phyloP scores from a whole-genome alignment of 176 grass and related monocot genomes.

The Avena insularis region DNA sequence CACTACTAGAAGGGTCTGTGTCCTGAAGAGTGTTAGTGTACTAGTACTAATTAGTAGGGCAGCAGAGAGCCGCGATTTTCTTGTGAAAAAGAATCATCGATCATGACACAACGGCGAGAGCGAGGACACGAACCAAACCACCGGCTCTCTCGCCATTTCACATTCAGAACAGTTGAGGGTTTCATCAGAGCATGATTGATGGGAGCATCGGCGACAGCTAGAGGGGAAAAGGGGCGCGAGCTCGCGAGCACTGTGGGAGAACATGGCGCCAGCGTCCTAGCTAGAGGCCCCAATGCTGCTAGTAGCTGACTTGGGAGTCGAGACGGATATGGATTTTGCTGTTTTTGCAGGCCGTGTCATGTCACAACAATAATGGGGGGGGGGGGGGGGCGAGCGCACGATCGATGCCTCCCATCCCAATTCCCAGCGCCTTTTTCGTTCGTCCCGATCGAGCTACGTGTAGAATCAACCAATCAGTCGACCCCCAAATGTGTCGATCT shows the following conservation, averaged over 20 bases:
- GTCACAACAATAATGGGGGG: conserved; percentile 20
- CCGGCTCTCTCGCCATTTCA: conserved; percentile 34
- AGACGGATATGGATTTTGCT: conserved; percentile 21
- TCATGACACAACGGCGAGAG: neutral
- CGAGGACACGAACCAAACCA: neutral
- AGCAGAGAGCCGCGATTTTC: neutral
- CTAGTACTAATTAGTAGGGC: too few species aligned
- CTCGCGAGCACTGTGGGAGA: neutral
- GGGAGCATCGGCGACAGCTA: conserved; percentile 40
- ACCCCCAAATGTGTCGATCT: neutral
- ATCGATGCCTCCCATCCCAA: neutral
- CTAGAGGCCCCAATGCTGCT: neutral
- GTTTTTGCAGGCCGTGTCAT: neutral
- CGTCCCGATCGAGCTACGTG: neutral
- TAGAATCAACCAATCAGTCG: neutral
- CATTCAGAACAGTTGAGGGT: neutral
- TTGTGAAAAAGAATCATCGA: neutral
- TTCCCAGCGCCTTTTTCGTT: neutral
- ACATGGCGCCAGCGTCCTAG: conserved; percentile 28
- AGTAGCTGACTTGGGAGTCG: neutral
- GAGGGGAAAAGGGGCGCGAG: conserved; percentile 36
- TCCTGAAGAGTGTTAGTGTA: neutral
- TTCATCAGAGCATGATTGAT: conserved; percentile 42
- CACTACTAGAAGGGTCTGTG: neutral
- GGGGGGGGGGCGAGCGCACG: neutral